Evolutionary conservation across 75 land plant genomes (phyloP).

Genomic region (Gnetum montanum): DNA sequence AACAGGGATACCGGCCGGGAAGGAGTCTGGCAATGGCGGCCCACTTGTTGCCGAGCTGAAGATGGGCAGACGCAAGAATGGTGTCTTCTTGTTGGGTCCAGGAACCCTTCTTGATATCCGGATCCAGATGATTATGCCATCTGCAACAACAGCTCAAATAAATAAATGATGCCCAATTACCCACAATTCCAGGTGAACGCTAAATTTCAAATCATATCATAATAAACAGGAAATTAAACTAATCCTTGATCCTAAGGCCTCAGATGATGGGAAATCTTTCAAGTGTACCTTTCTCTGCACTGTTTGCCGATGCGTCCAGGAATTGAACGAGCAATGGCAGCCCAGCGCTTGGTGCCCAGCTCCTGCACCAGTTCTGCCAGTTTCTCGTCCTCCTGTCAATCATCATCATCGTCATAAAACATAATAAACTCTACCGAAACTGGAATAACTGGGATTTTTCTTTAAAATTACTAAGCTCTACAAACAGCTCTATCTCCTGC

Average conservation of each 20-base stretch:
- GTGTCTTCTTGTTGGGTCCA: conserved; percentile 24
- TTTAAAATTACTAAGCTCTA: neutral
- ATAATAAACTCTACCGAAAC: neutral
- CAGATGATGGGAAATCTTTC: no score
- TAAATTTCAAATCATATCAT: no score
- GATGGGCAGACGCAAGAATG: conserved; percentile 14
- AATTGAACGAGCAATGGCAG: conserved; percentile 53
- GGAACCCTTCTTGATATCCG: conserved; percentile 19
- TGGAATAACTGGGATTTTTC: neutral
- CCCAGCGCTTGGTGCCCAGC: conserved; percentile 68
- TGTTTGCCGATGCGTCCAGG: conserved; percentile 96
- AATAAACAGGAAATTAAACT: no score
- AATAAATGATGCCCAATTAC: no score
- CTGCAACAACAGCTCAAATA: no score
- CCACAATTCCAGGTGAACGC: no score
- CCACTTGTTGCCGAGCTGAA: conserved; percentile 20
- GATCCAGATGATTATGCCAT: conserved; percentile 28
- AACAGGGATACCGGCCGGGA: neutral
- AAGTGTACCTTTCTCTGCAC: conserved; percentile 88
- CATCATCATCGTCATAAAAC: no score
- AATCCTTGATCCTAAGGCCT: no score
- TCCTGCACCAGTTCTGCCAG: conserved; percentile 49
- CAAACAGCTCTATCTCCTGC: neutral
- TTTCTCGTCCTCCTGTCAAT: conserved; percentile 55
- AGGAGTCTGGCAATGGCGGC: conserved; percentile 21